phyloP scores from a whole-genome alignment of 495 filamentous ascomycete species.

The Oidiodendron maius region DNA sequence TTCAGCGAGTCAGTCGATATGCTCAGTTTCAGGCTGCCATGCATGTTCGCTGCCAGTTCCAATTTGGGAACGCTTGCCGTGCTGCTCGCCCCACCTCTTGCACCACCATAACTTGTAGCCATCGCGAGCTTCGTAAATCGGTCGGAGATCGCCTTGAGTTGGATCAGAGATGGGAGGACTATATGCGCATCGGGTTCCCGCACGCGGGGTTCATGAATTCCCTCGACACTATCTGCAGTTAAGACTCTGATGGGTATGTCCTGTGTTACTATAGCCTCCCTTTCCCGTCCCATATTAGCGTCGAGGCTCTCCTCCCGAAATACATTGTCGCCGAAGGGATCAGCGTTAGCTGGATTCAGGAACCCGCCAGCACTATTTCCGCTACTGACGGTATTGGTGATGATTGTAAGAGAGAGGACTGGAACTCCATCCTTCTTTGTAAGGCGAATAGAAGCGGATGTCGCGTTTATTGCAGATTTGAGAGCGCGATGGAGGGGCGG shows the following conservation, averaged over 20 bases:
- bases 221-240: constrained; percentile 69
- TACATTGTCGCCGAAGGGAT: constrained; percentile 31
- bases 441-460: constrained; percentile 74
- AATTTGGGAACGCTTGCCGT: constrained; percentile 51
- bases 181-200: constrained; percentile 94
- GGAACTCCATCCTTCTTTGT: constrained; percentile 88
- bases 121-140: constrained; percentile 77
- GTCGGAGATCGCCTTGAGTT: constrained; percentile 87
- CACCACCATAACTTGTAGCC: constrained; percentile 27
- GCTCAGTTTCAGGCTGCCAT: constrained; percentile 72
- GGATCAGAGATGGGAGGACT: constrained; percentile 72
- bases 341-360: constrained; percentile 25
- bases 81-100: constrained; percentile 21
- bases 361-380: constrained; percentile 21
- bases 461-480: constrained; percentile 71
- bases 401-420: constrained; percentile 79
- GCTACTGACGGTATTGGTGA: constrained; percentile 45
- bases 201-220: constrained; percentile 81
- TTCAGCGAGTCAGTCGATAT: constrained; percentile 73
- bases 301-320: constrained; percentile 42
- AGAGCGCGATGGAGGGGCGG: constrained; percentile 75
- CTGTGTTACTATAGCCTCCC: constrained; percentile 88
- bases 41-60: constrained; percentile 82
- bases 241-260: constrained; percentile 92
- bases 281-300: constrained; percentile 47